Base-by-base conservation (phyloP, 2,329 filamentous ascomycete genomes). In the Parafenestella ontariensis region DNA sequence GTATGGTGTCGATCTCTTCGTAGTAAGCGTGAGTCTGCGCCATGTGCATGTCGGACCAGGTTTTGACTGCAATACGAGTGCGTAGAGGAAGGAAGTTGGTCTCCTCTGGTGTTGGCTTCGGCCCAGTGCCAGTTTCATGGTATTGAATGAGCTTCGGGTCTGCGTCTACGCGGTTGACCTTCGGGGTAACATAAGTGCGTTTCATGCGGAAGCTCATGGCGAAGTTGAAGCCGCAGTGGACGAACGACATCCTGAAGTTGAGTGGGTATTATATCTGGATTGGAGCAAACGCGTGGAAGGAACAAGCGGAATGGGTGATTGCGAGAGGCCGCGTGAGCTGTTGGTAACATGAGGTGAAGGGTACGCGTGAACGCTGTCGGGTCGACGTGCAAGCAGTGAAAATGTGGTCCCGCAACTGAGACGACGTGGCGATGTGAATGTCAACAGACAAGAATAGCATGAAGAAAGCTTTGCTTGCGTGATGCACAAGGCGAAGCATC, bases 1-100 rank as follows among this genome's bases (percentile, higher is more conserved):
- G 58, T 18, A 59, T 41, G 23, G 5, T 50, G 40, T 54, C 37
- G 26, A 64, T 59, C 41, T 64, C 61, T 46, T 64, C 58, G 51
- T 64, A 64, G 46, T 51, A 56, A 2, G 61, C 56, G 42, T 64
- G 50, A 0, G 26, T 49, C 28, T 62, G 58, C 1, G 40, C 52
- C 41, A 46, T 54, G 18, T 39, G 3, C 20, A 39, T 10, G 5
- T 39, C 36, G 3, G 36, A 39, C 5, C 21, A 39, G 18, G 21
- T 17, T 5, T 8, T 9, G 2, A 15, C 5, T 39, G 36, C 13
- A 2, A 52, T 21, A 13, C 31, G 39, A 7, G 44, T 48, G n/a
- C 43, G 33, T 7, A n/a, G 15, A 2, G 53, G 31, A 11, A 51
- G 34, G 23, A 11, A 10, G 11, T 11, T 39, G 10, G 36, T 39